These are phyloP conservation scores for Lojkania enalia DNA, from an alignment of 2,329 filamentous ascomycete genomes.

Conservation along the genomic window DNA sequence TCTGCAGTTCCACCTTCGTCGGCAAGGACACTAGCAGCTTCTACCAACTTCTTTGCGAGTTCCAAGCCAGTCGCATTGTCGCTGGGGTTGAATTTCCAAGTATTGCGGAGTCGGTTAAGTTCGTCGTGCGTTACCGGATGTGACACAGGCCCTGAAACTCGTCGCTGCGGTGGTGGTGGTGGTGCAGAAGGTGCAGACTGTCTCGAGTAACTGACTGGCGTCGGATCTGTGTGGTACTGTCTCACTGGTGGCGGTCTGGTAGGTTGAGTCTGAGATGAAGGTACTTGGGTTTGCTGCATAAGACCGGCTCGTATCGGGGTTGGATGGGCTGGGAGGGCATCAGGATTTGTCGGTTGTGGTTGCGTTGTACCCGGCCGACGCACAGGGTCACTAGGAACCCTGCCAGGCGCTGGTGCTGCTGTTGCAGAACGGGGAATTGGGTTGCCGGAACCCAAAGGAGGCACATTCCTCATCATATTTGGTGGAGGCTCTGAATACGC, in stretches of 20 bases:
- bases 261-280: slow-evolving; percentile 27
- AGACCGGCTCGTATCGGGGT: slow-evolving; percentile 58
- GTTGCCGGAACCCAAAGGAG: slow-evolving; percentile 31
- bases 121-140: slow-evolving; percentile 75
- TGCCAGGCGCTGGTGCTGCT: slow-evolving; percentile 33
- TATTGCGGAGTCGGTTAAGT: slow-evolving; percentile 72
- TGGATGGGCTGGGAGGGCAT: slow-evolving; percentile 60
- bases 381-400: slow-evolving; percentile 32
- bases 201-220: slow-evolving; percentile 39
- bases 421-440: slow-evolving; percentile 36
- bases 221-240: slow-evolving; percentile 53
- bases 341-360: slow-evolving; percentile 50
- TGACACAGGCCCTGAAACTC: slow-evolving; percentile 24
- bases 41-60: slow-evolving; percentile 81
- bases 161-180: slow-evolving; percentile 19
- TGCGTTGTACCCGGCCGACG: slow-evolving; percentile 47
- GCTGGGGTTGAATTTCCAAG: slow-evolving; percentile 69
- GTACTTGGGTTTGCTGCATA: slow-evolving; percentile 36
- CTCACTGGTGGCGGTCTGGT: slow-evolving; percentile 56
- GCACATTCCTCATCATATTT: slow-evolving; percentile 34
- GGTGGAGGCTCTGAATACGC: slow-evolving; percentile 42
- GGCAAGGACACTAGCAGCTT: slow-evolving; percentile 78
- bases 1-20: slow-evolving; percentile 75
- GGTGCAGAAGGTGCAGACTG: slow-evolving; percentile 21
- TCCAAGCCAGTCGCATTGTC: slow-evolving; percentile 73